Evolutionary conservation across 768 basidiomycete species (phyloP).

Genomic region (Termitomyces sp.): DNA sequence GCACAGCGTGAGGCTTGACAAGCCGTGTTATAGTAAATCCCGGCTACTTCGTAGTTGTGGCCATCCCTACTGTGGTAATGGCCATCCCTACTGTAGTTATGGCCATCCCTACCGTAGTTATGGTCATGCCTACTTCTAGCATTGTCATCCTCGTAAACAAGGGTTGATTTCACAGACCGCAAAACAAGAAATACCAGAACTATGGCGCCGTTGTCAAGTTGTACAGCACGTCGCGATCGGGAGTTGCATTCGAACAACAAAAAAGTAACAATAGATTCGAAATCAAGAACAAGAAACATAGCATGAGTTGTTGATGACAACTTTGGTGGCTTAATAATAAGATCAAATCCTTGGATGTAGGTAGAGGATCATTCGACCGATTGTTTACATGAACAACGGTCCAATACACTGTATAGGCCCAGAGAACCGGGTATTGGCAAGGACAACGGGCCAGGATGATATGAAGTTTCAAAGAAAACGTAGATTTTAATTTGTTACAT

Average conservation of each 20-base stretch:
- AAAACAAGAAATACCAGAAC: slow-evolving; percentile 4
- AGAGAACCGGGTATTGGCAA: neutral
- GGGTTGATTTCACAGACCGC: neutral
- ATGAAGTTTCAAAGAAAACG: neutral
- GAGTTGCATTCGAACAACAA: neutral
- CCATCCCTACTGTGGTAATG: neutral
- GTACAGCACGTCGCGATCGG: neutral
- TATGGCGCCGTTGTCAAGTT: neutral
- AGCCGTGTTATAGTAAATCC: neutral
- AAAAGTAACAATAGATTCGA: neutral
- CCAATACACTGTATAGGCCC: too few species aligned
- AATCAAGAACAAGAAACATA: slow-evolving; percentile 2
- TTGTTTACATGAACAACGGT: too few species aligned
- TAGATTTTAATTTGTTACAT: neutral
- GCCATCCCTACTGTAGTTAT: too few species aligned
- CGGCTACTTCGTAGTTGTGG: neutral
- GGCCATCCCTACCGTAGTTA: too few species aligned
- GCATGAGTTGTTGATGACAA: neutral
- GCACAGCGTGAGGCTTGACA: neutral
- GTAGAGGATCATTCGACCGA: neutral
- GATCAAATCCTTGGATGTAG: neutral
- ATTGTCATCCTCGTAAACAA: slow-evolving; percentile 1
- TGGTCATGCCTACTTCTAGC: neutral
- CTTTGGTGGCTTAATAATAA: too few species aligned
- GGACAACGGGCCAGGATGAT: neutral